phyloP scores from a whole-genome alignment of 257 asterid genomes.

The Jacaranda mimosifolia region DNA sequence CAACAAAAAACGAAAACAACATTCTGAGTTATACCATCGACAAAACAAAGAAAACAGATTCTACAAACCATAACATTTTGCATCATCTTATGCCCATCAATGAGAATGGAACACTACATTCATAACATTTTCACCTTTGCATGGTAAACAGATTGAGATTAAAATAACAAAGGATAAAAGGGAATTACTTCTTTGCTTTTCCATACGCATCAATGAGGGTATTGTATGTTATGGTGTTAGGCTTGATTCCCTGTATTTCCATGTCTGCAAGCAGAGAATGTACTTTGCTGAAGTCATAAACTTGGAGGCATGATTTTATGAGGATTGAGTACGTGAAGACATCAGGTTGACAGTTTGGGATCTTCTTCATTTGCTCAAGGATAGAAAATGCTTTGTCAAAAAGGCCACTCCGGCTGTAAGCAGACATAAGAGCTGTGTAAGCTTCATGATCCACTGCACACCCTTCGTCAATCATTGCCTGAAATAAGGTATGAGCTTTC shows the following conservation, averaged over 20 bases:
- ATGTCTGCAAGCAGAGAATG: slow-evolving; percentile 72
- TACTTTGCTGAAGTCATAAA: slow-evolving; percentile 64
- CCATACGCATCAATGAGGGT: slow-evolving; percentile 96
- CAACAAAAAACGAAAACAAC: slow-evolving; percentile 30
- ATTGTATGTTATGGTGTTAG: slow-evolving; percentile 86
- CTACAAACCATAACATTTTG: too few species aligned
- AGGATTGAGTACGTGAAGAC: slow-evolving; percentile 86
- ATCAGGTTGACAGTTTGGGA: slow-evolving; percentile 71
- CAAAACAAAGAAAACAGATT: neutral
- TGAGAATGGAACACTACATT: too few species aligned
- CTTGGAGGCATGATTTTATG: slow-evolving; percentile 81
- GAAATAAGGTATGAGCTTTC: slow-evolving; percentile 82
- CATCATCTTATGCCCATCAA: too few species aligned
- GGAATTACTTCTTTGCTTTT: slow-evolving; percentile 76
- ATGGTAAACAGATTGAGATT: too few species aligned
- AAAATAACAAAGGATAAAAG: slow-evolving; percentile 12
- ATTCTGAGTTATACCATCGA: neutral
- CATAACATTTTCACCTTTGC: too few species aligned
- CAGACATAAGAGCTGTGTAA: slow-evolving; percentile 94
- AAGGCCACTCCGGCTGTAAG: slow-evolving; percentile 84
- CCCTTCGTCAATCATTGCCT: slow-evolving; percentile 89
- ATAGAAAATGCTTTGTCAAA: slow-evolving; percentile 75
- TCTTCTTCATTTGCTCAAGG: slow-evolving; percentile 83
- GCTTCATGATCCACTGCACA: slow-evolving; percentile 79
- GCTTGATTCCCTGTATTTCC: slow-evolving; percentile 69